Base-by-base conservation (phyloP, 2,329 filamentous ascomycete species). In the Ustulina deusta region DNA sequence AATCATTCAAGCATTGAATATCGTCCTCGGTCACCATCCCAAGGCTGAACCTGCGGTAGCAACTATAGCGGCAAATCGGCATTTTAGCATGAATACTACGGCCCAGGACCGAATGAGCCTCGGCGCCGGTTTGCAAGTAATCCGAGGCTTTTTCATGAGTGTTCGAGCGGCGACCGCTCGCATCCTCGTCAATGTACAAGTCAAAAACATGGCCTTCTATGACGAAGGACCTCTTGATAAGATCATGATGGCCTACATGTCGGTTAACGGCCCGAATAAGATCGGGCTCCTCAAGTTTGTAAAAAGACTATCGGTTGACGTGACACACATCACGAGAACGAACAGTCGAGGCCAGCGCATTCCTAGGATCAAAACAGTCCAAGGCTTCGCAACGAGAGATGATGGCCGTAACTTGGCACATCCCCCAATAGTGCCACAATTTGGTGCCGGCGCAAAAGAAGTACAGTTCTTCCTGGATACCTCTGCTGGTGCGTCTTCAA, bases 1-100 rank as follows among this genome's bases (percentile, higher is more conserved):
- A 32, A 54, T 59, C 34, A 59, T 65, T 49, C 62, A 65, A 46
- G 62, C 62, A n/a, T 25, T 65, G 42, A 65, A 65, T n/a, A 65
- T 65, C 17, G 42, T 65, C 4, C 40, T 65, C 54, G 46, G 46
- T 20, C 62, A 65, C 20, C 5, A 49, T 29, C 42, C 52, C 29
- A 65, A 63, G 29, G 25, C 51, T 9, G 61, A 57, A 5, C 17
- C 32, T n/a, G 32, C 61, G 36, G 46, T 58, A 36, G 25, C 40
- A 22, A 63, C 52, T 38, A 38, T 63, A 48, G 61, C 38, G 11
- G 40, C 51, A 15, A 58, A 55, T 65, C 62, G 62, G 6, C 62
- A 59, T 22, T 59, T 59, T 27, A 27, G 17, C 5, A 17, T 17
- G 42, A 51, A 51, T 20, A 3, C 54, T 9, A 27, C 3, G 6